Conservation (phyloP, 306 rosid species). For the Inga laurina region DNA sequence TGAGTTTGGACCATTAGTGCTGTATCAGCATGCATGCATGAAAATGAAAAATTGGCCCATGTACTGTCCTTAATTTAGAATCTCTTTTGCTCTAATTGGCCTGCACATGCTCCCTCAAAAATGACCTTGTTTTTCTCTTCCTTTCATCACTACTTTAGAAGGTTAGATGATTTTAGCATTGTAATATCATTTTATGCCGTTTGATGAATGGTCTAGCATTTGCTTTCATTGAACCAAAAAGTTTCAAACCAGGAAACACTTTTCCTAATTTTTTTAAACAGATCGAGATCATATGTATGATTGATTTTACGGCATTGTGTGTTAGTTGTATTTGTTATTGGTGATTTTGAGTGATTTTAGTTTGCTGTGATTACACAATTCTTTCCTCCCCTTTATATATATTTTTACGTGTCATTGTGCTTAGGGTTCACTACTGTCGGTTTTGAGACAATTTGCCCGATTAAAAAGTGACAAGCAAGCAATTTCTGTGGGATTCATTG, state of each 20-base stretch:
- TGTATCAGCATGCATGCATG: not conserved
- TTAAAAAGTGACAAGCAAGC: slow-evolving; percentile 95
- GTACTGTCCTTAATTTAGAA: not conserved
- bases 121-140: not conserved
- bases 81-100: not conserved
- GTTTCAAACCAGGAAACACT: not conserved
- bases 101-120: not conserved
- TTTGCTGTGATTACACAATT: not conserved
- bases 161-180: not conserved
- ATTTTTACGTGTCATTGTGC: slow-evolving; percentile 12
- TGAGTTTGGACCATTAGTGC: not conserved
- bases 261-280: not conserved
- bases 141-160: too few relatives aligned
- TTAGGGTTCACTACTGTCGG: slow-evolving; percentile 92
- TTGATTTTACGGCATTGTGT: not conserved
- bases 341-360: not conserved
- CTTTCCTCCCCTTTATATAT: not conserved
- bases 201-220: not conserved
- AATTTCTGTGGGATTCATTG: slow-evolving; percentile 94
- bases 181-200: not conserved
- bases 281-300: not conserved
- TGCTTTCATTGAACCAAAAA: not conserved
- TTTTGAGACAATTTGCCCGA: slow-evolving; percentile 88
- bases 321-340: not conserved
- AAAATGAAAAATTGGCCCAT: not conserved